Percentiles rank a stretch among this genome's conserved stretches.
Evolutionary conservation across 2,329 filamentous ascomycete genomes (phyloP).

Genomic region (Fusarium sp.): DNA sequence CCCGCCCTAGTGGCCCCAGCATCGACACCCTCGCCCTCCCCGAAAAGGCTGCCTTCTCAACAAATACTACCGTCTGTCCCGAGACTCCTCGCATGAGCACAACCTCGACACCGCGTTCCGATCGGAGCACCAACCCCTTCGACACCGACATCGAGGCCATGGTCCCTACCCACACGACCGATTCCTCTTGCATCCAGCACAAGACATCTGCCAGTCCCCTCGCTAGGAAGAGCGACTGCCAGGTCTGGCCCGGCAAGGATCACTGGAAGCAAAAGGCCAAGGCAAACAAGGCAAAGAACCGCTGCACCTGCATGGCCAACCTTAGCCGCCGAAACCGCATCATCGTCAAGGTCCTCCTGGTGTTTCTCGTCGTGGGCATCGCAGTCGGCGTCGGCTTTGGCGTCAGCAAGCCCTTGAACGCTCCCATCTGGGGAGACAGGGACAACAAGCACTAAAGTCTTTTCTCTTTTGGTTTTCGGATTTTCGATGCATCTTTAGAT

Average conservation of each 20-base stretch:
- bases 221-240: conserved; percentile 59
- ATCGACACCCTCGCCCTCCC: conserved; percentile 43
- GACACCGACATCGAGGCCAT: conserved; percentile 70
- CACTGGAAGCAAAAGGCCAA: conserved; percentile 72
- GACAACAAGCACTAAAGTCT: conserved; percentile 26
- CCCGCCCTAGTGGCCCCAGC: conserved; percentile 38
- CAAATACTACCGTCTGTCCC: conserved; percentile 37
- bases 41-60: conserved; percentile 47
- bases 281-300: conserved; percentile 63
- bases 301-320: conserved; percentile 64
- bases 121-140: conserved; percentile 62
- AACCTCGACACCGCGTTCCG: conserved; percentile 59
- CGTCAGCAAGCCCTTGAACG: conserved; percentile 70
- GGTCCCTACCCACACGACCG: conserved; percentile 49
- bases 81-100: conserved; percentile 50
- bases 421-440: conserved; percentile 66
- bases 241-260: conserved; percentile 70
- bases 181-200: conserved; percentile 45
- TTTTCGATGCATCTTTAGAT: conserved; percentile 33
- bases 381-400: conserved; percentile 70
- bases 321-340: conserved; percentile 67
- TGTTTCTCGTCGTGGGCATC: conserved; percentile 63
- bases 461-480: conserved; percentile 14
- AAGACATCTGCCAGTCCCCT: conserved; percentile 46
- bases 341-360: conserved; percentile 65